Conservation (phyloP, 345 rosid genomes). For the Xanthoceras sorbifolium region DNA sequence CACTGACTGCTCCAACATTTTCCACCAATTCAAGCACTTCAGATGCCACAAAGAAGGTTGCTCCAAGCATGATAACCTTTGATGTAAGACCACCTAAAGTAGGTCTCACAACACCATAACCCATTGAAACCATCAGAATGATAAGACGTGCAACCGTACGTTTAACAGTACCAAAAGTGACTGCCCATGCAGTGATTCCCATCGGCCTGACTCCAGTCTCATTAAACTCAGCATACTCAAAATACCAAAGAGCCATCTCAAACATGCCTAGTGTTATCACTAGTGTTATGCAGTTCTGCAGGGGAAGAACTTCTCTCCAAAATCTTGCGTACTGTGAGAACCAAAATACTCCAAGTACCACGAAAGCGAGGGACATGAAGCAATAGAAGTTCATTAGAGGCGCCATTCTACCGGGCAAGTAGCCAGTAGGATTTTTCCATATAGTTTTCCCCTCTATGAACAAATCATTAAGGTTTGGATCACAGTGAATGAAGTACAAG, state of each 20-base stretch:
- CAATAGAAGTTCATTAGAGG: constrained; percentile 90
- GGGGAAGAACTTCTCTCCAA: constrained; percentile 89
- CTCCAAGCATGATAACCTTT: constrained; percentile 88
- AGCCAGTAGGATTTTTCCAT: constrained; percentile 94
- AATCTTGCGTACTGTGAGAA: constrained; percentile 90
- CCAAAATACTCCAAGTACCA: constrained; percentile 87
- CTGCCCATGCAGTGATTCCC: constrained; percentile 92
- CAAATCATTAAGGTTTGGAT: constrained; percentile 62
- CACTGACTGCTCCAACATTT: constrained; percentile 89
- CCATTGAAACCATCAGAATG: constrained; percentile 91
- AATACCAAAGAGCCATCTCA: constrained; percentile 98
- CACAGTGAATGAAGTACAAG: constrained; percentile 88
- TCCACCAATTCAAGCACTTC: constrained; percentile 91
- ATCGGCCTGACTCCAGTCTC: constrained; percentile 85
- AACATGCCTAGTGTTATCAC: constrained; percentile 91
- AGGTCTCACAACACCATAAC: constrained; percentile 97
- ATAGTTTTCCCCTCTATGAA: constrained; percentile 79
- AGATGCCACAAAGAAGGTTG: constrained; percentile 83
- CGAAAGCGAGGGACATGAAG: constrained; percentile 86
- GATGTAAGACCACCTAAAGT: constrained; percentile 90
- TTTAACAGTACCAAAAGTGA: constrained; percentile 76
- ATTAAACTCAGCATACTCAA: constrained; percentile 86
- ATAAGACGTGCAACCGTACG: constrained; percentile 76
- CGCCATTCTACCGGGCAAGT: constrained; percentile 96
- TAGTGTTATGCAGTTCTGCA: constrained; percentile 84